Conservation (phyloP, 2,329 filamentous ascomycete species). For the Aureobasidium vineae region DNA sequence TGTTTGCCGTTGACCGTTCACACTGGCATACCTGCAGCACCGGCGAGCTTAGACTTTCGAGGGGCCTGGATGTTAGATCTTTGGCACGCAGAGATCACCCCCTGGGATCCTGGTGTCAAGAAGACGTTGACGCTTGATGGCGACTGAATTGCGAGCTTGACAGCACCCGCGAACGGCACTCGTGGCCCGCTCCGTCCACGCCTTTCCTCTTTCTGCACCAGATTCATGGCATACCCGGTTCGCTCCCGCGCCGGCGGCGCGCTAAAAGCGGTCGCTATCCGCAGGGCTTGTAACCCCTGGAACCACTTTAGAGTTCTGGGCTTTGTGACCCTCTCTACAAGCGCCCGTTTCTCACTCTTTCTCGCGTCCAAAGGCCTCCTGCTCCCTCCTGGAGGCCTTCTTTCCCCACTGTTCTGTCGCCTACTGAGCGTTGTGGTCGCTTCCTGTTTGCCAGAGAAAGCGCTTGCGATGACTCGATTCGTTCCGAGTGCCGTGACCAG, state of each 20-base stretch:
- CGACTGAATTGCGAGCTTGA: slow-evolving; percentile 23
- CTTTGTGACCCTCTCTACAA: slow-evolving; percentile 13
- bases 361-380: slow-evolving; percentile 11
- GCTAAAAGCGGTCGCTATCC: slow-evolving; percentile 22
- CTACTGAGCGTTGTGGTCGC: slow-evolving; percentile 23
- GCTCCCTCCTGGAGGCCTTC: background rate
- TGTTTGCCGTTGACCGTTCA: slow-evolving; percentile 26
- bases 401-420: slow-evolving; percentile 17
- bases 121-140: slow-evolving; percentile 22
- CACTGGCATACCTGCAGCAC: slow-evolving; percentile 22
- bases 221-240: background rate
- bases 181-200: slow-evolving; percentile 19
- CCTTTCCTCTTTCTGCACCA: background rate
- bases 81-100: slow-evolving; percentile 5
- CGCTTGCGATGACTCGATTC: background rate
- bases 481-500: slow-evolving; percentile 19
- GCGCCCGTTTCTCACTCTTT: slow-evolving; percentile 23
- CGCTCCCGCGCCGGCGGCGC: slow-evolving; percentile 4
- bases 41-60: slow-evolving; percentile 20
- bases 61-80: slow-evolving; percentile 8
- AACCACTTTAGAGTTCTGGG: slow-evolving; percentile 20
- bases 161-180: slow-evolving; percentile 25
- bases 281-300: slow-evolving; percentile 19
- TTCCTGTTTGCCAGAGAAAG: background rate
- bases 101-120: slow-evolving; percentile 13